Evolutionary conservation across 2,329 filamentous ascomycete genomes (phyloP), one percentile per base, ranked within the genome.

Genomic region (Laburnicola sp.): DNA sequence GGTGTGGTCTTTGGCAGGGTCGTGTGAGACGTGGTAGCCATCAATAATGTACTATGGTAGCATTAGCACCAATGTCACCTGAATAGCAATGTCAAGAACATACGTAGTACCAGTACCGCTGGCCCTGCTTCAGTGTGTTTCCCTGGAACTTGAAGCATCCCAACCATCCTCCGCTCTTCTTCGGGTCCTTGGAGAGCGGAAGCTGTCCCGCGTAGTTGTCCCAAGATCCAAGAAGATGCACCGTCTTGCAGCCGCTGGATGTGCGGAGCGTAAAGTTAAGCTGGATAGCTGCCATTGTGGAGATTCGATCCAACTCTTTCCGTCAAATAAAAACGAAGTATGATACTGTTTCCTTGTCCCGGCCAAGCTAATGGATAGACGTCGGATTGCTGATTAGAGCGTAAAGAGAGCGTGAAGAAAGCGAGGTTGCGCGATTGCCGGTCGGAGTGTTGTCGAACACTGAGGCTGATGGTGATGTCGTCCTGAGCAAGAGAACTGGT

Each of bases 91-190:
- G n/a, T 37, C 2, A 9, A 40, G 38, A 41, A 74, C 77, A 59
- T 72, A 80, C 77, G 86, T 99, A 99, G 86, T 97, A 99, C 94
- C 94, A 99, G 86, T 97, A 97, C 73, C 93, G 87, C 74, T 90
- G 86, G 74, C 93, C 91, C 66, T 90, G 82, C 80, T 93, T 86
- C 67, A 97, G 84, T 54, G 90, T 93, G 57, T 85, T 78, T 73
- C 87, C 88, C 78, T 94, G 89, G 80, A 99, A 97, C 79, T 91
- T 88, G 82, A 99, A 97, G 69, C 91, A 95, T 71, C 93, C 94
- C 75, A 92, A 89, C 91, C 93, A 97, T 65, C 88, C 88, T 72
- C 91, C 91, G 50, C 88, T 85, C 82, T 96, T 96, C 77, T 87
- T 86, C 42, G 87, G 83, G 70, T 96, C 91, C 80, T 91, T 92